Evolutionary conservation across 2,329 filamentous ascomycete genomes (phyloP).

Genomic region (Apiospora sp.): DNA sequence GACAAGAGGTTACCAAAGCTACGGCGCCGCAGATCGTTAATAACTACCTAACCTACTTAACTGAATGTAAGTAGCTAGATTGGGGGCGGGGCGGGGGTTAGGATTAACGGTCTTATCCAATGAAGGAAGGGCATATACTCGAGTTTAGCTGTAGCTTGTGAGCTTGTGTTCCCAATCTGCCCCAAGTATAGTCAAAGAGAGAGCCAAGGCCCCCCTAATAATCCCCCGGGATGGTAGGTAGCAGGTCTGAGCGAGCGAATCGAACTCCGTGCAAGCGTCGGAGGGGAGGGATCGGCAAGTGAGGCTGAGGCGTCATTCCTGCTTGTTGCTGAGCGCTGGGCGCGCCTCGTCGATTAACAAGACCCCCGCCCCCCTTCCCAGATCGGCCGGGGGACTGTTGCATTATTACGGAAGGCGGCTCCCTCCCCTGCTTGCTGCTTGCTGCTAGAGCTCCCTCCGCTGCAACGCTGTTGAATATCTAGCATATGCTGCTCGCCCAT

Average conservation of each 20-base stretch:
- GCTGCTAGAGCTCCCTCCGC: too few species aligned
- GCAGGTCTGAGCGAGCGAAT: neutral
- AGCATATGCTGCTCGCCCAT: neutral
- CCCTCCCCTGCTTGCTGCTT: too few species aligned
- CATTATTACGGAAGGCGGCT: constrained; percentile 15
- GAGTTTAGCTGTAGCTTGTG: neutral
- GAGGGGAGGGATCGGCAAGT: neutral
- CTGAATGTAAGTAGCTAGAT: too few species aligned
- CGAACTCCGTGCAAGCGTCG: neutral
- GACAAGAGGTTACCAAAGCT: neutral
- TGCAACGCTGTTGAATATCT: neutral
- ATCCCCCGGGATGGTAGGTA: neutral
- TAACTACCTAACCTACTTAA: too few species aligned
- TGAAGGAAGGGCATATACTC: neutral
- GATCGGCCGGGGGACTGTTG: constrained; percentile 7
- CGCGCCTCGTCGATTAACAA: constrained; percentile 3
- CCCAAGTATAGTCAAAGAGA: neutral
- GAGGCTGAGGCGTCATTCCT: constrained; percentile 16
- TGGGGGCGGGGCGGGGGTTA: too few species aligned
- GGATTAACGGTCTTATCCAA: neutral
- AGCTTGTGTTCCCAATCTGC: too few species aligned
- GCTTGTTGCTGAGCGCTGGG: neutral
- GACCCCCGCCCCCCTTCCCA: neutral
- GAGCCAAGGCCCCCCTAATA: neutral
- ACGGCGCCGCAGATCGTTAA: neutral